Evolutionary conservation across 306 rosid genomes (phyloP), one percentile per base, ranked within the genome.

Genomic region (Rosa lucieae): DNA sequence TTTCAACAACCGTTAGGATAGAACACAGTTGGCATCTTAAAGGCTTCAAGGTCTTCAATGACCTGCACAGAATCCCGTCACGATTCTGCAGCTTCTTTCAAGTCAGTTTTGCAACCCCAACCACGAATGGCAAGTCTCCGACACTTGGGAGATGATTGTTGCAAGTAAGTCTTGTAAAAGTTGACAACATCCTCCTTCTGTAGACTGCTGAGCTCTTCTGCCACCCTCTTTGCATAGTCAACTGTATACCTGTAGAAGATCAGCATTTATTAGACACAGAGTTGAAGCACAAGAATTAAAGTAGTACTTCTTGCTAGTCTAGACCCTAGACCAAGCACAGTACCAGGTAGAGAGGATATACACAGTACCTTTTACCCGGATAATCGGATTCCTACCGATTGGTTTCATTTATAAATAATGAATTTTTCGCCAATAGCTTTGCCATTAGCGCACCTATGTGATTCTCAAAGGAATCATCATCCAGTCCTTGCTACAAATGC

Each of bases 91-190:
- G 83, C 88, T n/a, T 89, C 95, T 78, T 84, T 87, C 77, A 78
- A 6, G 77, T 92, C 53, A n/a, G 97, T 83, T 83, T 87, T 86
- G 89, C 97, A 89, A 82, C 98, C 97, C 98, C 98, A 94, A 73
- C 92, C 85, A 52, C 95, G 90, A 74, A 88, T 77, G 0, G 88
- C 84, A 3, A 94, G 92, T 59, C 92, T 83, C 55, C 97, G 82
- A 78, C 97, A 88, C 65, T 85, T 87, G 1, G 93, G 89, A 67
- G 97, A 92, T 5, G 97, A 65, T 7, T 56, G 84, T 55, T 85
- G 90, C 44, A 94, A 49, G 75, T 91, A 94, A 5, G 74, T 85
- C 67, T 74, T 86, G 86, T 89, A 92, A 91, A 92, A 94, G 80
- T 91, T 82, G 77, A 92, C 56, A 55, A 94, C 83, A 44, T 94